Evolutionary conservation across 768 basidiomycete genomes (phyloP), one percentile per base, ranked within the genome.

Genomic region (Terana coerulea): DNA sequence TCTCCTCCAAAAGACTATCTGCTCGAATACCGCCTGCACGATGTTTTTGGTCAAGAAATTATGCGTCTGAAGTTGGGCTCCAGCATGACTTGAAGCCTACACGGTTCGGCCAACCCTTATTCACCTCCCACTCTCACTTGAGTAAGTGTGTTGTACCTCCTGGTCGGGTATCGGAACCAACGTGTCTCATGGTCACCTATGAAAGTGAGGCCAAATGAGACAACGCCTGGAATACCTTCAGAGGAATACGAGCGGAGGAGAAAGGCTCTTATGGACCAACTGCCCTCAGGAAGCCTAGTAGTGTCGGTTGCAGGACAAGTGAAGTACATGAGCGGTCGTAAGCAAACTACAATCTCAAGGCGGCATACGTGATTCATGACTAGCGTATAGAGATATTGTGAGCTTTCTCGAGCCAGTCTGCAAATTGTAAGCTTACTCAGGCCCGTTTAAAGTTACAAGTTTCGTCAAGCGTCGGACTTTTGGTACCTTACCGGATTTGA

Each of bases 401-500:
- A 72, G 88, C 39, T 15, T 69, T 28, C 8, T 39, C 22, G 12
- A n/a, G 25, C 24, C 49, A 21, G 30, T 15, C 6, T 12, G 11
- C n/a, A 15, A 6, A 8, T 34, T n/a, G 12, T n/a, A n/a, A n/a
- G n/a, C n/a, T n/a, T n/a, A n/a, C n/a, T n/a, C n/a, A n/a, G n/a
- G n/a, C n/a, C n/a, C 19, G n/a, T 2, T 49, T 17, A 7, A 64
- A 98, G 95, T 67, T 97, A 98, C 76, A 94, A 94, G 66, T 97
- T 91, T 64, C 82, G 95, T 21, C 95, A 95, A 69, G 82, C 83
- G 0, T 92, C 90, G 31, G 86, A 95, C 68, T 91, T 95, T 65
- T 92, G 88, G 88, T 98, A 99, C 67, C 74, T 99, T 12, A 97
- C 97, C 0, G 97, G 97, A 10, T 97, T 97, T 61, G 83, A 92